phyloP scores from a whole-genome alignment of 768 basidiomycete species.

The Auriscalpium microsporum region DNA sequence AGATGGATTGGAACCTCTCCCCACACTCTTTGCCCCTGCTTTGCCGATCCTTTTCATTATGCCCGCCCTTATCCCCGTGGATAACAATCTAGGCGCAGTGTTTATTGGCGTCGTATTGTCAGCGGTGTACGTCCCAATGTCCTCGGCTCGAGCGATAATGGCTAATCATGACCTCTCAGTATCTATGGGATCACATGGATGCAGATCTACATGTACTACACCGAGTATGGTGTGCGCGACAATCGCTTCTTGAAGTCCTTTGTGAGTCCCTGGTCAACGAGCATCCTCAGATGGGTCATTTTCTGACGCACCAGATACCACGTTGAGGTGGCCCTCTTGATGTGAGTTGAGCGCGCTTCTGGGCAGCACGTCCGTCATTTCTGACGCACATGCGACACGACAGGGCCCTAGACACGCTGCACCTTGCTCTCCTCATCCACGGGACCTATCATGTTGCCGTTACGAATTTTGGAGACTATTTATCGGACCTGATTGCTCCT shows the following conservation, averaged over 20 bases:
- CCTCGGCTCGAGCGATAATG: too few species aligned
- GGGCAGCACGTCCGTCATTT: too few species aligned
- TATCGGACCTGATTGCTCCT: neutral
- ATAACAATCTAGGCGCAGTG: neutral
- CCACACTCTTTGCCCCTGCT: too few species aligned
- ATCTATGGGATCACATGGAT: constrained; percentile 7
- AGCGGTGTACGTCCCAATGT: neutral
- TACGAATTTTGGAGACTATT: constrained; percentile 4
- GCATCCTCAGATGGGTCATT: neutral
- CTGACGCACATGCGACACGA: too few species aligned
- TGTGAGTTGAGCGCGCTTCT: too few species aligned
- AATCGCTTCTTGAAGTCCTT: neutral
- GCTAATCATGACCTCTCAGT: neutral
- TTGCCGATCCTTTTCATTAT: neutral
- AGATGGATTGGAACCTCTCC: too few species aligned
- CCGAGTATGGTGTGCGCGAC: constrained; percentile 3
- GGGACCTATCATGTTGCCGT: constrained; percentile 1
- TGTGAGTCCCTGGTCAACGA: constrained; percentile 1
- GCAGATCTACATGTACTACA: constrained; percentile 7
- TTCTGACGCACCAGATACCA: too few species aligned
- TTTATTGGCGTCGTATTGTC: neutral
- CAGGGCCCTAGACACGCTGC: neutral
- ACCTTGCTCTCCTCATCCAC: constrained; percentile 2
- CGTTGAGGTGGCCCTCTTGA: too few species aligned
- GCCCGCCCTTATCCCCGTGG: neutral